Conservation (phyloP, 805 yeast genomes). For the Myxozyma neotropica region DNA sequence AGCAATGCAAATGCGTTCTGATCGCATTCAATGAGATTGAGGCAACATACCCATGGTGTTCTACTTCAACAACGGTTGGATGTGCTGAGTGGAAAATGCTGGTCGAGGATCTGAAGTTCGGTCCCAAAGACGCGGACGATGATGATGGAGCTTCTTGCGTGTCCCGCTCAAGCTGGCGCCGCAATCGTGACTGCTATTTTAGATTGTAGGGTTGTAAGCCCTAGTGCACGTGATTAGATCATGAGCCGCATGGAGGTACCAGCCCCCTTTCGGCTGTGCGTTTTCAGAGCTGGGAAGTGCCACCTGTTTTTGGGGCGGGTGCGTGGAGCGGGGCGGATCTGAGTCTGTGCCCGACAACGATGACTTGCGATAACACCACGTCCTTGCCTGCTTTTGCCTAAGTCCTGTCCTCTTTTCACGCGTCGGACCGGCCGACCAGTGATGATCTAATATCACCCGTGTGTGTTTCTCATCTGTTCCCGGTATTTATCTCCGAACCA, state of each 20-base stretch:
- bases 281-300: too few species aligned
- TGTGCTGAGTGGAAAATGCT: conserved; percentile 6
- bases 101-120: conserved; percentile 7
- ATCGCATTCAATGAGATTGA: not conserved
- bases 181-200: conserved; percentile 11
- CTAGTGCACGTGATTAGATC: not conserved
- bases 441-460: too few species aligned
- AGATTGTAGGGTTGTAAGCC: not conserved
- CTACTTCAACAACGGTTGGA: conserved; percentile 20
- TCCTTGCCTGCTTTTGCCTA: too few species aligned
- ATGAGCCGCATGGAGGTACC: conserved; percentile 3
- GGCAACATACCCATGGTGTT: conserved; percentile 31
- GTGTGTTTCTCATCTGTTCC: too few species aligned
- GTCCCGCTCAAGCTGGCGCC: too few species aligned
- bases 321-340: too few species aligned
- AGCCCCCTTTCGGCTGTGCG: not conserved
- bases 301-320: too few species aligned
- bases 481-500: too few species aligned
- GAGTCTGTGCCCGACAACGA: too few species aligned
- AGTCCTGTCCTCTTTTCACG: too few species aligned
- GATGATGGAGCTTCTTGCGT: not conserved
- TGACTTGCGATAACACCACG: too few species aligned
- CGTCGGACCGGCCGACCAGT: too few species aligned
- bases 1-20: not conserved
- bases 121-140: conserved; percentile 1